phyloP scores from a whole-genome alignment of 495 filamentous ascomycete species.

The Physcia stellaris region DNA sequence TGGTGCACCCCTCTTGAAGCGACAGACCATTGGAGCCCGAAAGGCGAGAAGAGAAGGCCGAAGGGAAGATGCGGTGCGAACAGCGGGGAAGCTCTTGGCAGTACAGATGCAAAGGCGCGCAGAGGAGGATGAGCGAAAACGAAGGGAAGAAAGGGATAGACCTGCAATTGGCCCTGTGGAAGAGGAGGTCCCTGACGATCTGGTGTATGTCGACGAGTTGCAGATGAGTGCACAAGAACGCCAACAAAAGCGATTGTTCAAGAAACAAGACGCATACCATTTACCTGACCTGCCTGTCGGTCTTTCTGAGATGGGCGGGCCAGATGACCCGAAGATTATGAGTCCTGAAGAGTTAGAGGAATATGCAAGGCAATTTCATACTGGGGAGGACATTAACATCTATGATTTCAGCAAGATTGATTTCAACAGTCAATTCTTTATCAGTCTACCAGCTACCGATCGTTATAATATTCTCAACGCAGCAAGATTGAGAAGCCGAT shows the following conservation, averaged over 20 bases:
- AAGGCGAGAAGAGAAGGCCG: constrained; percentile 75
- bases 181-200: constrained; percentile 53
- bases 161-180: constrained; percentile 34
- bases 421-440: constrained; percentile 87
- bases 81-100: constrained; percentile 79
- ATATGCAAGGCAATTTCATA: constrained; percentile 82
- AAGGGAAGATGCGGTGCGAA: constrained; percentile 81
- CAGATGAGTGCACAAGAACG: constrained; percentile 70
- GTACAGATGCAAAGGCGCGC: constrained; percentile 81
- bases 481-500: constrained; percentile 66
- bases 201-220: constrained; percentile 81
- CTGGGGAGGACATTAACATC: constrained; percentile 90
- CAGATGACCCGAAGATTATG: constrained; percentile 91
- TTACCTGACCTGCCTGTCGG: constrained; percentile 67
- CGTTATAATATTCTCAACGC: constrained; percentile 96
- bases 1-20: constrained; percentile 79
- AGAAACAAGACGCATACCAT: constrained; percentile 88
- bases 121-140: constrained; percentile 65
- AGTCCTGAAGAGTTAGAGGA: constrained; percentile 81
- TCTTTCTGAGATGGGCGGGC: constrained; percentile 71
- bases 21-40: constrained; percentile 71
- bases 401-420: constrained; percentile 99
- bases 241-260: constrained; percentile 60
- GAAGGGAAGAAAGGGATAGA: constrained; percentile 33
- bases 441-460: constrained; percentile 76